Evolutionary conservation across 2,329 filamentous ascomycete genomes (phyloP).

Genomic region (Dactylellina drechsleri): DNA sequence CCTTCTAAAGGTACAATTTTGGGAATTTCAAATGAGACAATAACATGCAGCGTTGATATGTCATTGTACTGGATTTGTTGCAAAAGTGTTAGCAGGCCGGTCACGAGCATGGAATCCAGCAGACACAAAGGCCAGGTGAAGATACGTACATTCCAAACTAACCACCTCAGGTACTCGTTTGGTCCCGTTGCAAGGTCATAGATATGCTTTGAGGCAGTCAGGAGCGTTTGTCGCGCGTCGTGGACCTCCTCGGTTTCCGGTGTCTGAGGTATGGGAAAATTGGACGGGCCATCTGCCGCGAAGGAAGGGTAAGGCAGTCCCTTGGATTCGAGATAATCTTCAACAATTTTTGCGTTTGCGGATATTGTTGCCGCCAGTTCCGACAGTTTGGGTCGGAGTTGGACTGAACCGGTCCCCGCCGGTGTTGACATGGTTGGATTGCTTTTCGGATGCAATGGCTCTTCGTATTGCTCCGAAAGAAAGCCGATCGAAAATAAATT

Average conservation of each 20-base stretch:
- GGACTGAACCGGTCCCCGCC: constrained; percentile 27
- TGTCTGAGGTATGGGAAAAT: constrained; percentile 45
- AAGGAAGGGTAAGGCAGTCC: constrained; percentile 51
- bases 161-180: constrained; percentile 50
- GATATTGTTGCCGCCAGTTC: constrained; percentile 52
- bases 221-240: constrained; percentile 48
- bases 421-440: constrained; percentile 34
- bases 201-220: constrained; percentile 50
- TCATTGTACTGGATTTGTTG: constrained; percentile 53
- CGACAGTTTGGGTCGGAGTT: constrained; percentile 53
- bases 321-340: constrained; percentile 50
- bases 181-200: constrained; percentile 48
- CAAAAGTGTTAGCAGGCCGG: not conserved
- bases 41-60: constrained; percentile 40
- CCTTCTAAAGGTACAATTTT: constrained; percentile 40
- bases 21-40: constrained; percentile 42
- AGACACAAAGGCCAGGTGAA: not conserved
- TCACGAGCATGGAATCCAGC: not conserved
- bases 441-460: not conserved
- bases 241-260: constrained; percentile 40
- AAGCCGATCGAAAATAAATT: constrained; percentile 7
- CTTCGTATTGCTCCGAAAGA: not conserved
- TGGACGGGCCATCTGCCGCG: constrained; percentile 43
- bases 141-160: constrained; percentile 52
- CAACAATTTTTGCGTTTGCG: constrained; percentile 55